A percentile compares a stretch with the other conserved stretches of the same genome.
phyloP scores from a whole-genome alignment of 352 stramenopile genomes.

The Globisporangium nunn region DNA sequence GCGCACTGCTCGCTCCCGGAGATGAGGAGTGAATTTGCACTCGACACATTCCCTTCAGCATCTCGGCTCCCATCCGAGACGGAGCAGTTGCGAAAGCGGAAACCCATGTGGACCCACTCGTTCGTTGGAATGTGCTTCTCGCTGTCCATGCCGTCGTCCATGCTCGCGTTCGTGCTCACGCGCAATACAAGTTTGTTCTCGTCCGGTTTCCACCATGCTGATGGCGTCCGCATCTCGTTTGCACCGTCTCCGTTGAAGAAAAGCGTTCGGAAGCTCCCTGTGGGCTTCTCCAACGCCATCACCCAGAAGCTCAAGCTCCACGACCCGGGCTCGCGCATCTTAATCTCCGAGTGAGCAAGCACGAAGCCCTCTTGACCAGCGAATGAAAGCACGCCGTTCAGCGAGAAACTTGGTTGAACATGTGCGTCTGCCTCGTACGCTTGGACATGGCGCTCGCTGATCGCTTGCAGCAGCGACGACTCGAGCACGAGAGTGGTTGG shows the following conservation, averaged over 20 bases:
- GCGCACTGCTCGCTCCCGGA: slow-evolving; percentile 9
- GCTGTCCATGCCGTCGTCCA: slow-evolving; percentile 59
- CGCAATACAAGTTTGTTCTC: slow-evolving; percentile 54
- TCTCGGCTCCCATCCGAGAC: not conserved
- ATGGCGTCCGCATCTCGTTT: slow-evolving; percentile 64
- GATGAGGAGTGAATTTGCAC: not conserved
- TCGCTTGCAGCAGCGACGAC: not conserved
- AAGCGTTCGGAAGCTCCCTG: slow-evolving; percentile 51
- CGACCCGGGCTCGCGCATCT: slow-evolving; percentile 26
- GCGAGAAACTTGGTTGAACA: slow-evolving; percentile 21
- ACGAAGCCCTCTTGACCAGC: slow-evolving; percentile 35
- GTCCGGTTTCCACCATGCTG: slow-evolving; percentile 72
- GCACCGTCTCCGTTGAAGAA: slow-evolving; percentile 79
- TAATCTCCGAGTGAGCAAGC: slow-evolving; percentile 32
- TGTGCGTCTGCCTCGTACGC: not conserved
- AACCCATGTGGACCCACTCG: slow-evolving; percentile 62
- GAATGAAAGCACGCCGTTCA: slow-evolving; percentile 45
- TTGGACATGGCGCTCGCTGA: not conserved
- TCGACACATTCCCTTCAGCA: not conserved
- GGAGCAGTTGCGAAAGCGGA: slow-evolving; percentile 65
- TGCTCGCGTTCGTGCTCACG: slow-evolving; percentile 45
- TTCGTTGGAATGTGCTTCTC: slow-evolving; percentile 29
- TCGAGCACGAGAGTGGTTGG: slow-evolving; percentile 1
- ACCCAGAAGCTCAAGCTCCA: slow-evolving; percentile 72
- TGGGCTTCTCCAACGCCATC: slow-evolving; percentile 47